Conservation (phyloP, 2,329 filamentous ascomycete species). For the Exophiala spinifera region DNA sequence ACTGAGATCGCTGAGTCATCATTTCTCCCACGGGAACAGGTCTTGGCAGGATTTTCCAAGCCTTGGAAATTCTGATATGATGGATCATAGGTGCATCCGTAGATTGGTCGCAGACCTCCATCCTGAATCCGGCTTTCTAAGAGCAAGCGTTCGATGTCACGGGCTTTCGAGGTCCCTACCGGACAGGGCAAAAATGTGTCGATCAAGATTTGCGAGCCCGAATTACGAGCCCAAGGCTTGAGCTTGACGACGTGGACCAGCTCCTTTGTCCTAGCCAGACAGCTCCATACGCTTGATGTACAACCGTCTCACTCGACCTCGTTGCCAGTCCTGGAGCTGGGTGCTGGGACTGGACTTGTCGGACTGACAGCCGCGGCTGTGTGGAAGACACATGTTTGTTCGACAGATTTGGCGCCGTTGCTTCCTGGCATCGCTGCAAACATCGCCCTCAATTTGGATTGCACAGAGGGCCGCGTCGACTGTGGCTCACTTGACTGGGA, state of each 20-base stretch:
- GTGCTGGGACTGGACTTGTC: slow-evolving; percentile 83
- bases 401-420: slow-evolving; percentile 84
- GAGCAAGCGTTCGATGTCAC: slow-evolving; percentile 44
- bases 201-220: slow-evolving; percentile 76
- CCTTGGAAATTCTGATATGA: too few relatives aligned
- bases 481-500: slow-evolving; percentile 58
- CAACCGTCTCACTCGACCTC: slow-evolving; percentile 4
- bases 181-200: slow-evolving; percentile 51
- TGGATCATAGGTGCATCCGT: too few relatives aligned
- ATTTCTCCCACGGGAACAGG: too few relatives aligned
- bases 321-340: slow-evolving; percentile 66
- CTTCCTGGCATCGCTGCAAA: slow-evolving; percentile 75
- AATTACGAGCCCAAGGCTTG: slow-evolving; percentile 79
- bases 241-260: slow-evolving; percentile 95
- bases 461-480: slow-evolving; percentile 64
- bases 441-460: slow-evolving; percentile 62
- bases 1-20: too few relatives aligned
- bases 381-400: slow-evolving; percentile 62
- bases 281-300: slow-evolving; percentile 49
- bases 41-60: too few relatives aligned
- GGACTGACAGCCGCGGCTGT: slow-evolving; percentile 78
- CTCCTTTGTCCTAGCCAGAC: slow-evolving; percentile 76
- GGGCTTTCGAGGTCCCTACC: slow-evolving; percentile 57
- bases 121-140: too few relatives aligned
- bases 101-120: too few relatives aligned